Conservation (phyloP, 345 rosid species). For the Citrus mangshanensis region DNA sequence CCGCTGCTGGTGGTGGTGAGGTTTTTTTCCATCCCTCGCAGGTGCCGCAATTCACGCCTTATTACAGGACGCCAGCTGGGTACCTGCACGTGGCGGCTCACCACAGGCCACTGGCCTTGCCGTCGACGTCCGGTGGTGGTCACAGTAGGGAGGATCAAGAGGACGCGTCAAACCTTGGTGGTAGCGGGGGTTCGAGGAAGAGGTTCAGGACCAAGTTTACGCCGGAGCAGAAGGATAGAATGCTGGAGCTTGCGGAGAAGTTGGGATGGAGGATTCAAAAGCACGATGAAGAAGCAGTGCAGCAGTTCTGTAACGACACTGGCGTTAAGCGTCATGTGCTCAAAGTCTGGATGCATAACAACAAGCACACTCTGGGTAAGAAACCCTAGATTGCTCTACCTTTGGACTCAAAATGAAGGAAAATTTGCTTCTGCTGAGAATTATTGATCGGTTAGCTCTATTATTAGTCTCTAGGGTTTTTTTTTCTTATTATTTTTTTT, state of each 20-base stretch:
- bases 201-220: conserved; percentile 70
- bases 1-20: conserved; percentile 9
- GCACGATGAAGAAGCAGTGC: conserved; percentile 66
- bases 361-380: conserved; percentile 87
- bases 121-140: conserved; percentile 45
- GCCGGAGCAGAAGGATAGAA: conserved; percentile 70
- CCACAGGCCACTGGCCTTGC: conserved; percentile 46
- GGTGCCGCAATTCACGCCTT: conserved; percentile 46
- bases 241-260: conserved; percentile 67
- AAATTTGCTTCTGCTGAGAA: background rate
- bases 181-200: conserved; percentile 37
- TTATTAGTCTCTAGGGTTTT: conserved; percentile 5
- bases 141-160: conserved; percentile 49
- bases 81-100: conserved; percentile 38
- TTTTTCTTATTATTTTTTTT: background rate
- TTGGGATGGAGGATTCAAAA: conserved; percentile 82
- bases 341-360: conserved; percentile 90
- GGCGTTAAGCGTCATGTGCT: conserved; percentile 71
- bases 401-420: background rate
- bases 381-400: conserved; percentile 45
- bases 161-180: conserved; percentile 43
- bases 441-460: background rate
- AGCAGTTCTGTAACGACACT: conserved; percentile 61
- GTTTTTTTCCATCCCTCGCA: conserved; percentile 24
- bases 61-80: conserved; percentile 56